Evolutionary conservation across 2,329 filamentous ascomycete genomes (phyloP), one percentile per base, ranked within the genome.

Genomic region (Arthrobotrys sinensis): DNA sequence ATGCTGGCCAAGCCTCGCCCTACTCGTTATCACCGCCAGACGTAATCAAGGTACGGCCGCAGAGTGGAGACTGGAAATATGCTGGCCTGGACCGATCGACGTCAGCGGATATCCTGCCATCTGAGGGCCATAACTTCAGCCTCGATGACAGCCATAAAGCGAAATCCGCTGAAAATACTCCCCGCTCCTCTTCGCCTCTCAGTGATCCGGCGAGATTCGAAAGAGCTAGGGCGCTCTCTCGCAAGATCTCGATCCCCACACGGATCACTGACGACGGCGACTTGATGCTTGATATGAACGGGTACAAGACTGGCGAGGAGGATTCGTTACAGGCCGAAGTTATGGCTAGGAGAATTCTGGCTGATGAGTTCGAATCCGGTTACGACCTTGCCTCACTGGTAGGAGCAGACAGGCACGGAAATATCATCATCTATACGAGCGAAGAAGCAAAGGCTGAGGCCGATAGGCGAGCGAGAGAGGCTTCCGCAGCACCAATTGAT

Each of bases 401-500:
- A 81, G 96, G 94, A 11, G 95, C 96, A 52, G 96, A 99, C 83
- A 94, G 97, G 82, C 90, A 96, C 76, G 96, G 96, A 5, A 99
- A 99, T 82, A 87, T 99, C n/a, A 98, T 96, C 95, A 98, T 99
- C 81, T 99, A 99, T 86, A 96, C 94, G 85, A 98, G 94, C 82
- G 94, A 98, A 84, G 94, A 97, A 83, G 94, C 96, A 24, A 98
- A 97, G 83, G 92, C 96, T 82, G 92, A 80, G 53, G 81, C 81
- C 60, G 79, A 80, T 24, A 80, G 81, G 43, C 71, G 80, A 14
- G 73, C 80, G 11, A 79, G 80, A 14, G 75, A 72, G 24, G 43
- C 43, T 21, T 24, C 36, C 1, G 85, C 86, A 1, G 86, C 89
- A 19, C 89, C 89, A 16, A 89, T 90, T n/a, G 94, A 98, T 84